Conservation (phyloP, 768 basidiomycete species). For the Termitomyces titanicus region DNA sequence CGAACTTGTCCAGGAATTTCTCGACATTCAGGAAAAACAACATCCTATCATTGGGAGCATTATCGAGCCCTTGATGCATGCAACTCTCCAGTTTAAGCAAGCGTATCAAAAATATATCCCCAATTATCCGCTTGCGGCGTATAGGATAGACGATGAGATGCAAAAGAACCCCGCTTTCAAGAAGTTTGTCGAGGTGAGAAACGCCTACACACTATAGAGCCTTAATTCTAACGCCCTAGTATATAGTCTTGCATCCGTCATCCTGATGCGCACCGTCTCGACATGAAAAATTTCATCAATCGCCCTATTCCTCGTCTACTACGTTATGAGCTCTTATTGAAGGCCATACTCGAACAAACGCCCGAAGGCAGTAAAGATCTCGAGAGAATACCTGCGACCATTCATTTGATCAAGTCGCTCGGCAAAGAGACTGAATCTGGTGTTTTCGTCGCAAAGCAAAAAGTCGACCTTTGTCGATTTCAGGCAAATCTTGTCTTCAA, state of each 20-base stretch:
- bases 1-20: slow-evolving; percentile 71
- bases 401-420: slow-evolving; percentile 84
- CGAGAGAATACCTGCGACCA: slow-evolving; percentile 76
- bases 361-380: slow-evolving; percentile 73
- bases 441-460: slow-evolving; percentile 78
- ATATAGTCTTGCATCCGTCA: slow-evolving; percentile 49
- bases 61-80: slow-evolving; percentile 82
- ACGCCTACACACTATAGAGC: slow-evolving; percentile 2
- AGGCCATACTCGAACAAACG: slow-evolving; percentile 76
- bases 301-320: slow-evolving; percentile 87
- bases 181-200: slow-evolving; percentile 67
- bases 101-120: slow-evolving; percentile 91
- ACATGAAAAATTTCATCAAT: slow-evolving; percentile 92
- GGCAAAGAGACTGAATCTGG: slow-evolving; percentile 88
- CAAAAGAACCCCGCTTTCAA: slow-evolving; percentile 78
- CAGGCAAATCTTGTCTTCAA: slow-evolving; percentile 78
- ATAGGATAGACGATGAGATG: slow-evolving; percentile 85
- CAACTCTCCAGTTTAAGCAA: slow-evolving; percentile 87
- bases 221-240: not conserved
- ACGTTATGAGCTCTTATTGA: slow-evolving; percentile 84
- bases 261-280: slow-evolving; percentile 74
- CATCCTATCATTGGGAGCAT: slow-evolving; percentile 76
- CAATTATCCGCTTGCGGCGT: slow-evolving; percentile 88
- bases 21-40: slow-evolving; percentile 84
- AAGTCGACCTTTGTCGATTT: slow-evolving; percentile 86